A percentile compares a stretch with the other conserved stretches of the same genome.
Conservation (phyloP, 2,329 filamentous ascomycete genomes). For the Cercospora beticola region DNA sequence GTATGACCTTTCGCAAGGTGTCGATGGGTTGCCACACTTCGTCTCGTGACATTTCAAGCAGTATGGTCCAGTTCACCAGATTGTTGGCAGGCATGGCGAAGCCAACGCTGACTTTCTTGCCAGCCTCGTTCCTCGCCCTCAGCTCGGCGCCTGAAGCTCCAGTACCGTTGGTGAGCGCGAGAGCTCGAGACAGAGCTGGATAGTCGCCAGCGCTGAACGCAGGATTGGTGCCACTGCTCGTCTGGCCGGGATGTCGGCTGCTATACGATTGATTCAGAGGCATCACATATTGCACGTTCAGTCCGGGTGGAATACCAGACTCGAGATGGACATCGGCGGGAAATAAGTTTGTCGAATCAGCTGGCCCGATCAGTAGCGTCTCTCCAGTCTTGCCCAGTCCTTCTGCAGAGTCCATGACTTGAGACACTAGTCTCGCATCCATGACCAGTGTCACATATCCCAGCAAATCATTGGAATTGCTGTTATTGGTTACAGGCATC, state of each 20-base stretch:
- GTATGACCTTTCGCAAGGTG: constrained; percentile 73
- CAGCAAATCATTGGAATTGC: constrained; percentile 61
- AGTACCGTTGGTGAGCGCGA: constrained; percentile 44
- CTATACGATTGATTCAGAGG: constrained; percentile 31
- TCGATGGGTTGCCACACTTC: constrained; percentile 77
- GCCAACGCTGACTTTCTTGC: constrained; percentile 70
- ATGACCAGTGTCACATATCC: constrained; percentile 84
- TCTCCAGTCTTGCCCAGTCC: constrained; percentile 70
- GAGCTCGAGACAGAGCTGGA: constrained; percentile 61
- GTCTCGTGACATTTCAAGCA: constrained; percentile 71
- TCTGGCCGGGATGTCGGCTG: constrained; percentile 32
- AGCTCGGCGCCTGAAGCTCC: constrained; percentile 63
- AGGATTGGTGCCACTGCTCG: constrained; percentile 43
- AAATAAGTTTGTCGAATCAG: constrained; percentile 61
- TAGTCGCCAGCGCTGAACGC: constrained; percentile 63
- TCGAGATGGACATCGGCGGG: constrained; percentile 36
- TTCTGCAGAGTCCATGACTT: constrained; percentile 63
- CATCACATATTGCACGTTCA: constrained; percentile 34
- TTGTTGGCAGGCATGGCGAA: constrained; percentile 67
- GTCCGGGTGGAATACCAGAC: constrained; percentile 25
- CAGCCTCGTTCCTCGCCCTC: constrained; percentile 71
- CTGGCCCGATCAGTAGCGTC: constrained; percentile 69
- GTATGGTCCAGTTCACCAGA: constrained; percentile 76
- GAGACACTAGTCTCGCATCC: constrained; percentile 63
- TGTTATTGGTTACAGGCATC: constrained; percentile 71